Percentiles rank a stretch among this genome's conserved stretches.
phyloP scores from a whole-genome alignment of 2,329 filamentous ascomycete genomes.

The Cephalotrichum gorgonifer region DNA sequence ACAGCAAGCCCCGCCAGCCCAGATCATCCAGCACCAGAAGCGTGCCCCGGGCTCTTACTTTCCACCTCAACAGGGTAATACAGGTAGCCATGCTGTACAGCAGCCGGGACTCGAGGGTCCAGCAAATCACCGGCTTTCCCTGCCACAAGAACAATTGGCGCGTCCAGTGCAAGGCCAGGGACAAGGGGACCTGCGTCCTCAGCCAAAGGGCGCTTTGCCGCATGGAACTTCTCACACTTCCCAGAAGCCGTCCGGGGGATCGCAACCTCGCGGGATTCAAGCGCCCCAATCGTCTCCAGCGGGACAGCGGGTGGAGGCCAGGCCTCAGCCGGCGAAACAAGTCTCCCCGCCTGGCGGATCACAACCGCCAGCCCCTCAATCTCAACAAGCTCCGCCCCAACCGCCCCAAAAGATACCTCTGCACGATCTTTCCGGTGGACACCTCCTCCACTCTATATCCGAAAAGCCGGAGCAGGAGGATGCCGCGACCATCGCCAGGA shows the following conservation, averaged over 20 bases:
- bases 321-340: not conserved
- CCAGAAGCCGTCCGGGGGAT: not conserved
- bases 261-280: too few species aligned
- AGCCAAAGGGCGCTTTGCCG: not conserved
- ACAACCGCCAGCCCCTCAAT: too few species aligned
- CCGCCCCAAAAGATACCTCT: not conserved
- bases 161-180: not conserved
- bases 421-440: not conserved
- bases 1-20: not conserved
- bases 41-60: constrained; percentile 3
- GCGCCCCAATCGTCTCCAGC: not conserved
- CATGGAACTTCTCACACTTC: not conserved
- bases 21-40: not conserved
- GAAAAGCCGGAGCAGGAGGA: not conserved
- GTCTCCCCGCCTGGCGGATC: too few species aligned
- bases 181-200: not conserved
- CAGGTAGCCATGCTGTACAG: not conserved
- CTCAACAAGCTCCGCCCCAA: not conserved
- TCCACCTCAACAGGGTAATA: not conserved
- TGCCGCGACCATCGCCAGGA: not conserved
- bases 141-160: not conserved
- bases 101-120: not conserved
- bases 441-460: not conserved
- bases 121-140: not conserved
- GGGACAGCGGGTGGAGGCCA: not conserved